These are phyloP conservation scores for Pseudogymnoascus verrucosus DNA, from an alignment of 2,329 filamentous ascomycete genomes.

Conservation along the genomic window DNA sequence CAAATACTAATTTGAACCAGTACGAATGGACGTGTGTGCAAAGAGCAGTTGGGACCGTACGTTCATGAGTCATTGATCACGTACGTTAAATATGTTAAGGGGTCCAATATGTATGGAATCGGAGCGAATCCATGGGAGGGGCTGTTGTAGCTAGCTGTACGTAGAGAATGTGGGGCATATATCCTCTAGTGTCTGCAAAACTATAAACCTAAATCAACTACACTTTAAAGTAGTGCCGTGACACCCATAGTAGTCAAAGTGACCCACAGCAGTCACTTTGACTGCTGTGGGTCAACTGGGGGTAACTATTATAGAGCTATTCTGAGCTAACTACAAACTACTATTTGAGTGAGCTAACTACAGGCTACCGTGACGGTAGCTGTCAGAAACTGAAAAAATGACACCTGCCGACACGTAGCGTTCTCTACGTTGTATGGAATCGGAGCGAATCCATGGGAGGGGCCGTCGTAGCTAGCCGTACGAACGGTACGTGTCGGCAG, in stretches of 20 bases:
- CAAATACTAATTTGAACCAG: constrained; percentile 29
- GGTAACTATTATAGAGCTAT: not conserved
- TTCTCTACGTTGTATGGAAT: too few species aligned
- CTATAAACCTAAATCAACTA: not conserved
- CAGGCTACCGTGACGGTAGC: not conserved
- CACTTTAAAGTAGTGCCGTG: not conserved
- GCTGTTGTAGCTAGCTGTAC: not conserved
- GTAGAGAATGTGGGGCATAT: not conserved
- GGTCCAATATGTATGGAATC: not conserved
- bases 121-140: not conserved
- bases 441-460: too few species aligned
- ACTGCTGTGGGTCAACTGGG: not conserved
- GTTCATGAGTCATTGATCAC: not conserved
- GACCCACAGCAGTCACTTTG: not conserved
- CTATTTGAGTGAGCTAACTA: too few species aligned
- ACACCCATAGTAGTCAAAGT: not conserved
- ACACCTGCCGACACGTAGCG: not conserved
- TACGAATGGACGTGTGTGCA: constrained; percentile 47
- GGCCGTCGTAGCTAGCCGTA: too few species aligned
- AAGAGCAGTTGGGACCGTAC: not conserved
- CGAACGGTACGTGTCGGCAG: not conserved
- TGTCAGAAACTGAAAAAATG: not conserved
- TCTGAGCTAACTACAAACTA: not conserved
- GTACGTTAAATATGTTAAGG: not conserved
- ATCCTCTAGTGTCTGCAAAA: not conserved